phyloP scores from a whole-genome alignment of 129 eudicot species.

The Centaurea solstitialis region DNA sequence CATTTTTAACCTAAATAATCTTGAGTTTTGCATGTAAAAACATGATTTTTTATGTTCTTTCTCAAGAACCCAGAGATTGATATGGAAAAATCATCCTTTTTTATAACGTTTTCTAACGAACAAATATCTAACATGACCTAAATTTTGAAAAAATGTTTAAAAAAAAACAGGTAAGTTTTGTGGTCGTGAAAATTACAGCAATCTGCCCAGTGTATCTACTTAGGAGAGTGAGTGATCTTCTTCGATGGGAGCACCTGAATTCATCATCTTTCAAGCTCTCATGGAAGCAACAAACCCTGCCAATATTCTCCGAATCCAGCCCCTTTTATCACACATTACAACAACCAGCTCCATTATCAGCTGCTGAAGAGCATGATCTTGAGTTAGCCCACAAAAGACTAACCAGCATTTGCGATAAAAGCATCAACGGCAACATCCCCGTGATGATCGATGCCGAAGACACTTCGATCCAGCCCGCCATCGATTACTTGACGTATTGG shows the following conservation, averaged over 20 bases:
- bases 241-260: constrained; percentile 73
- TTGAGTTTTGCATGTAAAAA: neutral
- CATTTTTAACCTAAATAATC: neutral
- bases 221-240: constrained; percentile 67
- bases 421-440: constrained; percentile 51
- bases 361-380: constrained; percentile 75
- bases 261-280: constrained; percentile 64
- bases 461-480: constrained; percentile 79
- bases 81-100: too few species aligned
- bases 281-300: constrained; percentile 78
- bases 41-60: neutral
- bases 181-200: constrained; percentile 85
- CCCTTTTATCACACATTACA: constrained; percentile 75
- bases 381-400: constrained; percentile 55
- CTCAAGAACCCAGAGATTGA: neutral
- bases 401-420: constrained; percentile 38
- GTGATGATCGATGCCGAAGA: constrained; percentile 85
- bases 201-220: constrained; percentile 60
- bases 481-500: constrained; percentile 76
- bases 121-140: neutral
- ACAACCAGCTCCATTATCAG: constrained; percentile 57
- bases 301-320: constrained; percentile 63
- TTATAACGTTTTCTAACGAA: neutral
- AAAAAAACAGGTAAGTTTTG: constrained; percentile 67
- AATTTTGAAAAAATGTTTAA: neutral